Evolutionary conservation across 23 red algal species (phyloP).

Genomic region (Chondrus crispus): DNA sequence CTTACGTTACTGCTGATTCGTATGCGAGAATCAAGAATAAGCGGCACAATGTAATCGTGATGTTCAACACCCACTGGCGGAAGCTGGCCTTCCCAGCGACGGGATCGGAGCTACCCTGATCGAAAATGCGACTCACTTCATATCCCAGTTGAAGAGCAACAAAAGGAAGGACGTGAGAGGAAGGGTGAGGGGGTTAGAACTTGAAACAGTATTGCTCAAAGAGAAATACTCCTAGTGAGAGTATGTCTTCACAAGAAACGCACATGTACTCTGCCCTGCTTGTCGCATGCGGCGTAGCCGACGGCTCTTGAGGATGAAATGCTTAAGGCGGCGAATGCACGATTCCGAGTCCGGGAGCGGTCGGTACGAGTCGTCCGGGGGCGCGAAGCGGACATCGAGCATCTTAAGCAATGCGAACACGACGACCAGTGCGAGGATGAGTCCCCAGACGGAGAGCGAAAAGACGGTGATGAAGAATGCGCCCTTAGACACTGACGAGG

Average conservation of each 20-base stretch:
- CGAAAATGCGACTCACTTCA: too few relatives aligned
- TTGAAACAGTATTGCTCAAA: too few relatives aligned
- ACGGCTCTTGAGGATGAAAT: not conserved
- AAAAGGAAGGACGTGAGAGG: too few relatives aligned
- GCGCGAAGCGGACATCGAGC: not conserved
- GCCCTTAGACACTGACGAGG: too few relatives aligned
- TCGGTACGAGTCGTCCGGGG: too few relatives aligned
- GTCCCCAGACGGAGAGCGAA: not conserved
- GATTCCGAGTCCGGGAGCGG: not conserved
- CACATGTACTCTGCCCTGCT: not conserved
- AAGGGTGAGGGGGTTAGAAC: too few relatives aligned
- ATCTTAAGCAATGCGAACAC: constrained; percentile 22
- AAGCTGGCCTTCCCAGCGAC: too few relatives aligned
- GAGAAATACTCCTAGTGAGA: too few relatives aligned
- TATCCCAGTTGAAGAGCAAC: too few relatives aligned
- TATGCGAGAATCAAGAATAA: not conserved
- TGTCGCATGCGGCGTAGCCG: not conserved
- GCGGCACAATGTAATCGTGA: not conserved
- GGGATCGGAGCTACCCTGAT: too few relatives aligned
- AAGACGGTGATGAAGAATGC: constrained; percentile 38
- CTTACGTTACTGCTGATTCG: constrained; percentile 21
- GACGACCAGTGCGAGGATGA: not conserved
- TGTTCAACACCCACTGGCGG: not conserved
- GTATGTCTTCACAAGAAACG: too few relatives aligned
- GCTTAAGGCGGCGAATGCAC: not conserved